These are phyloP conservation scores for Cryptococcus sp. DNA, from an alignment of 1,284 basidiomycete genomes.

Conservation along the genomic window DNA sequence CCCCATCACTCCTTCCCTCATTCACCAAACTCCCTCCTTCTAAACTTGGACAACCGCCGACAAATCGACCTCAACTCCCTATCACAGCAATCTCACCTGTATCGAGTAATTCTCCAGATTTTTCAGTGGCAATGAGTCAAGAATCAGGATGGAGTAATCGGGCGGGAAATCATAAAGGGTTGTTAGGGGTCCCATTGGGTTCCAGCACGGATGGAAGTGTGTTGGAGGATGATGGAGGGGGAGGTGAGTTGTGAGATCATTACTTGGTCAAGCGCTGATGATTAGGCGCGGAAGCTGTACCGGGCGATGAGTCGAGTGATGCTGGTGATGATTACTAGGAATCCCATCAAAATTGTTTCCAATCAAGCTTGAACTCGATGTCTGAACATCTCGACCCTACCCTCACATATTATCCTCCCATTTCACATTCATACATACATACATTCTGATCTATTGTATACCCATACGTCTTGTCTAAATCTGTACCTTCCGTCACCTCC, in stretches of 20 bases:
- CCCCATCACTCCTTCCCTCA: not conserved
- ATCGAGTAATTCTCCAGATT: not conserved
- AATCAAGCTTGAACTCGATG: not conserved
- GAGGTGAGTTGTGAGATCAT: not conserved
- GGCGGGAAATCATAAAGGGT: not conserved
- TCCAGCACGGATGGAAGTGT: not conserved
- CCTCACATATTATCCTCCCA: too few species aligned
- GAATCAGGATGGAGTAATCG: not conserved
- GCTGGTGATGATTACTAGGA: slow-evolving; percentile 2
- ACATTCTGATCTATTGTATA: too few species aligned
- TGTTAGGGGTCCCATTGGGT: not conserved
- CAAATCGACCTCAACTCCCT: slow-evolving; percentile 1
- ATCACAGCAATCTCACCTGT: not conserved
- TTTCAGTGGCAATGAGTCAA: not conserved
- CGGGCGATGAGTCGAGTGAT: slow-evolving; percentile 2
- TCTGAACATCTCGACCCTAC: too few species aligned
- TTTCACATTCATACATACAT: too few species aligned
- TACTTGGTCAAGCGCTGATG: not conserved
- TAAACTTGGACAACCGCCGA: slow-evolving; percentile 25
- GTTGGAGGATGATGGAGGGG: not conserved
- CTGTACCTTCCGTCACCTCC: too few species aligned
- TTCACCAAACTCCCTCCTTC: slow-evolving; percentile 16
- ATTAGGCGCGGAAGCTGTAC: not conserved
- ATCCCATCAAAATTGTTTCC: not conserved
- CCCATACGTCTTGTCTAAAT: too few species aligned